Evolutionary conservation across 805 yeast genomes (phyloP).

Genomic region (Cyberlindnera euphorbiiphila): DNA sequence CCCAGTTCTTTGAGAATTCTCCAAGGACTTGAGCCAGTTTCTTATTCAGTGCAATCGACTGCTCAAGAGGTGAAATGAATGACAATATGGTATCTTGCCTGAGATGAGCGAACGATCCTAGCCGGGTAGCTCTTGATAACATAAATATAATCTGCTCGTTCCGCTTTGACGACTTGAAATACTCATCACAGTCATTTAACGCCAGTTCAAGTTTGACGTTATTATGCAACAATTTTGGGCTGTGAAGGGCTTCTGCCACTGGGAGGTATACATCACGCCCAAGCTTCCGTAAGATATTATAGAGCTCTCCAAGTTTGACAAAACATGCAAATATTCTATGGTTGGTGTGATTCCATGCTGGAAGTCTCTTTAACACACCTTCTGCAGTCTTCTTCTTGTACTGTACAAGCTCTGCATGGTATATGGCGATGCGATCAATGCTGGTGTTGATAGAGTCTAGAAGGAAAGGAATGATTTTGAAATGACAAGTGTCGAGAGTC

Average conservation of each 20-base stretch:
- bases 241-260: slow-evolving; percentile 36
- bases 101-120: slow-evolving; percentile 33
- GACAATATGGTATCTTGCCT: slow-evolving; percentile 33
- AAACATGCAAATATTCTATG: slow-evolving; percentile 42
- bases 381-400: slow-evolving; percentile 25
- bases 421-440: slow-evolving; percentile 18
- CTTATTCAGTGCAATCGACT: slow-evolving; percentile 9
- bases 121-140: slow-evolving; percentile 38
- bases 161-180: slow-evolving; percentile 36
- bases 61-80: slow-evolving; percentile 18
- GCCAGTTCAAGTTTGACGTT: slow-evolving; percentile 28
- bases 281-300: slow-evolving; percentile 36
- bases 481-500: slow-evolving; percentile 25
- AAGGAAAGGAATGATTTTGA: slow-evolving; percentile 29
- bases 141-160: slow-evolving; percentile 43
- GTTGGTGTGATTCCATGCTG: slow-evolving; percentile 37
- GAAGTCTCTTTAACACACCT: slow-evolving; percentile 29
- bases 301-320: slow-evolving; percentile 39
- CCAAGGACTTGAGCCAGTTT: slow-evolving; percentile 7
- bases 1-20: slow-evolving; percentile 23
- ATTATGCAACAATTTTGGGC: slow-evolving; percentile 33
- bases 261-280: slow-evolving; percentile 41
- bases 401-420: slow-evolving; percentile 26
- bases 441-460: slow-evolving; percentile 25
- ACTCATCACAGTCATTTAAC: slow-evolving; percentile 33